Evolutionary conservation across 2,329 filamentous ascomycete genomes (phyloP).

Genomic region (Fonsecaea nubica): DNA sequence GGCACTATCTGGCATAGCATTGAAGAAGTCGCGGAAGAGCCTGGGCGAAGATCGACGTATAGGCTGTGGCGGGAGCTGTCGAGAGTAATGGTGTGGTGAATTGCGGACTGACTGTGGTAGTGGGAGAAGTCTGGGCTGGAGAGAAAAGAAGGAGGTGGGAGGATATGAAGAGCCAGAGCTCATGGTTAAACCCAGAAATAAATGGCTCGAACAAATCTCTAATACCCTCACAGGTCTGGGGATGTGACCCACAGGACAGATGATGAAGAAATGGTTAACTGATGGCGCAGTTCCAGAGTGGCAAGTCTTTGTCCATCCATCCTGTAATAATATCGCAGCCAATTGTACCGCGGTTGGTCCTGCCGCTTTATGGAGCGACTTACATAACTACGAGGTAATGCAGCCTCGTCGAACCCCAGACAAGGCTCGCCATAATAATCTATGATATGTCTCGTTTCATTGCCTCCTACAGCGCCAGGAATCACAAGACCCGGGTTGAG

Average conservation of each 20-base stretch:
- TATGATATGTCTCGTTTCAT: too few relatives aligned
- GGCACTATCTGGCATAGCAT: slow-evolving; percentile 26
- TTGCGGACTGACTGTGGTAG: neutral
- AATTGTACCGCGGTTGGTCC: neutral
- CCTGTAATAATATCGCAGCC: neutral
- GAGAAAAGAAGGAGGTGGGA: neutral
- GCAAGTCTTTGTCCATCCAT: neutral
- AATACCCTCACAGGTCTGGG: neutral
- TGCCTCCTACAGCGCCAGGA: neutral
- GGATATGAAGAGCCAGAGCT: slow-evolving; percentile 14
- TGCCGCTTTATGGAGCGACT: neutral
- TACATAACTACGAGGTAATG: neutral
- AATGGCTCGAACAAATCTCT: neutral
- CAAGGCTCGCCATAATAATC: neutral
- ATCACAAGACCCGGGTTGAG: neutral
- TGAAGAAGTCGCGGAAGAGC: slow-evolving; percentile 37
- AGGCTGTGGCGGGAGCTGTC: slow-evolving; percentile 27
- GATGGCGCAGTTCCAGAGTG: neutral
- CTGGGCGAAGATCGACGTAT: slow-evolving; percentile 24
- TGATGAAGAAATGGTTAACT: neutral
- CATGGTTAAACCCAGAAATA: slow-evolving; percentile 9
- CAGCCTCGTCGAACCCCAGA: neutral
- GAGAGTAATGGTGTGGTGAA: slow-evolving; percentile 17
- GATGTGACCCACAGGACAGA: neutral
- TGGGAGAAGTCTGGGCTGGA: neutral